Percentiles rank a stretch among this genome's conserved stretches.
These are phyloP conservation scores for Kodamaea restingae DNA, from an alignment of 805 yeast genomes.

Conservation along the genomic window DNA sequence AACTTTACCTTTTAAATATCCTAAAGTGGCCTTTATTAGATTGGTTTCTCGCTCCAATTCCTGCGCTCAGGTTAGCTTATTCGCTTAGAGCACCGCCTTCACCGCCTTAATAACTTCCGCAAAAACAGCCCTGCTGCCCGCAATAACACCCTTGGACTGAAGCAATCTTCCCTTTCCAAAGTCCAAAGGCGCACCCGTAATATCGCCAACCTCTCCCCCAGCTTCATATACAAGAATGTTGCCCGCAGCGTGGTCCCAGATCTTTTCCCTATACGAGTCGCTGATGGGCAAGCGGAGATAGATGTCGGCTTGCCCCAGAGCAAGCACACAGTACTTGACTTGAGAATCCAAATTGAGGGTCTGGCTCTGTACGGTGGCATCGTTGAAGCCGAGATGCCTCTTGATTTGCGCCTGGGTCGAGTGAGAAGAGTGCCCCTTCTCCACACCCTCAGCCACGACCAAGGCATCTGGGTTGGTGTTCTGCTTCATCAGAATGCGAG, in stretches of 20 bases:
- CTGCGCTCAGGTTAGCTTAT: neutral
- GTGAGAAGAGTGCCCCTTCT: conserved; percentile 91
- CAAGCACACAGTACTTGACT: conserved; percentile 88
- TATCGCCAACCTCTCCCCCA: conserved; percentile 88
- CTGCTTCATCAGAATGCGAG: conserved; percentile 50
- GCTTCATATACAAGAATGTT: conserved; percentile 80
- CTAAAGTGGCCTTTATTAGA: no score
- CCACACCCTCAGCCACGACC: conserved; percentile 88
- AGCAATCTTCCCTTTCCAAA: conserved; percentile 85
- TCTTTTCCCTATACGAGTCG: conserved; percentile 78
- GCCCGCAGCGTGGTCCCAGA: conserved; percentile 99
- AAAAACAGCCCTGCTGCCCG: conserved; percentile 55
- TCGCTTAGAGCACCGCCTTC: neutral
- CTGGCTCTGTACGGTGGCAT: conserved; percentile 52
- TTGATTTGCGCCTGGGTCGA: conserved; percentile 80
- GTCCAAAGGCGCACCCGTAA: conserved; percentile 67
- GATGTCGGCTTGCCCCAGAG: conserved; percentile 89
- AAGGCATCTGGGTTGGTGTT: conserved; percentile 45
- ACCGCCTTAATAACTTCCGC: conserved; percentile 49
- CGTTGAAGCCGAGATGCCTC: conserved; percentile 40
- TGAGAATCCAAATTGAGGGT: conserved; percentile 89
- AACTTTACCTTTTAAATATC: no score
- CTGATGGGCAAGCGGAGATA: conserved; percentile 84
- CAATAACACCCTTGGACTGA: conserved; percentile 88
- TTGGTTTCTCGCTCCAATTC: no score